These are phyloP conservation scores for Mesotaenium endlicherianum DNA, from an alignment of 139 green algal species.

Conservation along the genomic window DNA sequence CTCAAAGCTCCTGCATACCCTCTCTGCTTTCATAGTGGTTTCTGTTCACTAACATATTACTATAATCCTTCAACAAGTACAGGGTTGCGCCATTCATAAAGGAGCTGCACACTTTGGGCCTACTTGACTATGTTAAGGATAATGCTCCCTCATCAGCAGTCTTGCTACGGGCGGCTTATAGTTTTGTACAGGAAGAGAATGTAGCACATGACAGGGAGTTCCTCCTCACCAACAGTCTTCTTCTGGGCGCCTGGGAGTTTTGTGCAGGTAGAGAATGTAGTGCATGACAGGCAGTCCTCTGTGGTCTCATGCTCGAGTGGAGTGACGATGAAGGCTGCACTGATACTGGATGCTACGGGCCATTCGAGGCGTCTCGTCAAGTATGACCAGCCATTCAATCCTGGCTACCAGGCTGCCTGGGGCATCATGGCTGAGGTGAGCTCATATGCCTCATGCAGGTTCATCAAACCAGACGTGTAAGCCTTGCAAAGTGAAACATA, in stretches of 20 bases:
- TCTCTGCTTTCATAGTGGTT: no score
- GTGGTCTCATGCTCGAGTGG: slow-evolving; percentile 64
- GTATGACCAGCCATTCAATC: slow-evolving; percentile 88
- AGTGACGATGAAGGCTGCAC: slow-evolving; percentile 49
- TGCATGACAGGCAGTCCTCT: slow-evolving; percentile 62
- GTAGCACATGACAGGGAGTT: slow-evolving; percentile 64
- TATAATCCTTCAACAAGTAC: no score
- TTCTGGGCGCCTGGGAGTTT: background rate
- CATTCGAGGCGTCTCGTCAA: slow-evolving; percentile 82
- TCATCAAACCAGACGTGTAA: no score
- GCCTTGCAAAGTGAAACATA: no score
- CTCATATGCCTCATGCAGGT: no score
- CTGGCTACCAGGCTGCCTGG: slow-evolving; percentile 92
- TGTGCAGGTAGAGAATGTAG: slow-evolving; percentile 57
- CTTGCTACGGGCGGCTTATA: background rate
- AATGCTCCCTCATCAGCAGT: background rate
- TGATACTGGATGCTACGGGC: slow-evolving; percentile 90
- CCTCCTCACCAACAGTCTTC: background rate
- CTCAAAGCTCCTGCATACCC: no score
- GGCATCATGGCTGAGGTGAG: slow-evolving; percentile 77
- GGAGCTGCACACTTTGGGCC: no score
- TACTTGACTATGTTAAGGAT: no score
- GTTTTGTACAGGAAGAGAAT: slow-evolving; percentile 48
- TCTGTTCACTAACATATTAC: no score
- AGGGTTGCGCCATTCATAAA: no score